Evolutionary conservation across 768 basidiomycete genomes (phyloP).

Genomic region (Trametes meyenii): DNA sequence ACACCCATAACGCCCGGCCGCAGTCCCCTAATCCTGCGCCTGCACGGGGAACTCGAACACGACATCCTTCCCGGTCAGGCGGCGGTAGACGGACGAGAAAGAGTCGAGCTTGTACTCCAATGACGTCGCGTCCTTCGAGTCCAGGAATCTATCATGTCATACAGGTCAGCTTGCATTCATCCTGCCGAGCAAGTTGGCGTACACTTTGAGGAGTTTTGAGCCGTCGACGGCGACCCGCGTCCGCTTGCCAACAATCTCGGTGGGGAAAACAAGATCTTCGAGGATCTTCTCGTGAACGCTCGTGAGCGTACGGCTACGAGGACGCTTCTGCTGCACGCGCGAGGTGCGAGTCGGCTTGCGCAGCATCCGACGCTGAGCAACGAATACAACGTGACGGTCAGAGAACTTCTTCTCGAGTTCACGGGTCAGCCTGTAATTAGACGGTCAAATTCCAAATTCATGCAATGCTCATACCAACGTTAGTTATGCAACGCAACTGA

Average conservation of each 20-base stretch:
- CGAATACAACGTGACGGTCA: slow-evolving; percentile 98
- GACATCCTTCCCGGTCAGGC: slow-evolving; percentile 96
- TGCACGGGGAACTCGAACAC: slow-evolving; percentile 89
- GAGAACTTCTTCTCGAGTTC: slow-evolving; percentile 99
- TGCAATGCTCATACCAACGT: background rate
- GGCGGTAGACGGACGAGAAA: slow-evolving; percentile 95
- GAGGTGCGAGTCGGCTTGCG: slow-evolving; percentile 95
- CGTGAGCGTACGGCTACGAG: slow-evolving; percentile 95
- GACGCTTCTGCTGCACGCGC: slow-evolving; percentile 93
- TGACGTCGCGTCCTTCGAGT: slow-evolving; percentile 96
- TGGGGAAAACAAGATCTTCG: slow-evolving; percentile 98
- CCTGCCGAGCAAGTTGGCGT: slow-evolving; percentile 42
- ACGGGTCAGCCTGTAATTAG: slow-evolving; percentile 77
- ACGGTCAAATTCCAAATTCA: slow-evolving; percentile 8
- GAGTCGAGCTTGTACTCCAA: slow-evolving; percentile 99
- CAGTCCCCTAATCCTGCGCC: slow-evolving; percentile 61
- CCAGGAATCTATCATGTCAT: slow-evolving; percentile 72
- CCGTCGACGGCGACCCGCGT: slow-evolving; percentile 93
- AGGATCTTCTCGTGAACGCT: slow-evolving; percentile 98
- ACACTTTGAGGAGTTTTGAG: slow-evolving; percentile 97
- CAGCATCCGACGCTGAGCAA: slow-evolving; percentile 98
- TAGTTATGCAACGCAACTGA: slow-evolving; percentile 39
- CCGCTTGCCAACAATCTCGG: slow-evolving; percentile 98
- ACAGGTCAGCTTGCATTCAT: slow-evolving; percentile 11
- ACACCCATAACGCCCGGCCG: slow-evolving; percentile 35